Conservation (phyloP, 2,329 filamentous ascomycete genomes). For the Ophidiomyces ophidiicola region DNA sequence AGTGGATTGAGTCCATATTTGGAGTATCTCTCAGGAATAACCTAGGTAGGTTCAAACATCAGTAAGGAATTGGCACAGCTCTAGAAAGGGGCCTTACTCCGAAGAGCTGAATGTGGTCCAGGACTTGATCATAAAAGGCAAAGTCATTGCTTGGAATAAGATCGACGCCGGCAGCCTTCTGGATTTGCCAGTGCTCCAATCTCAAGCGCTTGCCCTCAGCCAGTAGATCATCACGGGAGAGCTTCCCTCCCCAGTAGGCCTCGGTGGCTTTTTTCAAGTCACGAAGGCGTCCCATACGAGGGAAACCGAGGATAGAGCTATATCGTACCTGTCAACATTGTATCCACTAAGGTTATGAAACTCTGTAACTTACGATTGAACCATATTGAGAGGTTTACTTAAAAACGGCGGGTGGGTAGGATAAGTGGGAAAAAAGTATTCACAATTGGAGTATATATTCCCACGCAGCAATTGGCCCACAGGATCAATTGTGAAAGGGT, state of each 20-base stretch:
- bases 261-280: conserved; percentile 99
- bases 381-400: conserved; percentile 38
- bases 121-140: conserved; percentile 94
- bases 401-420: not conserved
- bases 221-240: conserved; percentile 81
- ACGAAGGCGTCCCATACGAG: conserved; percentile 94
- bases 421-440: conserved; percentile 1
- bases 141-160: conserved; percentile 99
- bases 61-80: not conserved
- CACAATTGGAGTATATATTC: too few species aligned
- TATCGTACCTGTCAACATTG: conserved; percentile 7
- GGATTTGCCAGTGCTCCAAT: conserved; percentile 97
- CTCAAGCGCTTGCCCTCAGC: conserved; percentile 93
- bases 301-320: conserved; percentile 84
- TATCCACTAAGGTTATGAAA: conserved; percentile 7
- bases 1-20: conserved; percentile 75
- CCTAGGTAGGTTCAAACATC: conserved; percentile 39
- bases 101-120: conserved; percentile 96
- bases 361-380: conserved; percentile 44
- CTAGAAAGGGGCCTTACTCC: conserved; percentile 50
- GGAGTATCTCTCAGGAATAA: conserved; percentile 84
- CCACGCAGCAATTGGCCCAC: conserved; percentile 2
- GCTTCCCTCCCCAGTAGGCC: conserved; percentile 92
- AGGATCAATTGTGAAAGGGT: conserved; percentile 13
- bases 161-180: conserved; percentile 95